A percentile compares a stretch with the other conserved stretches of the same genome.
Conservation (phyloP, 2,329 filamentous ascomycete species). For the Fusarium coffeatum region DNA sequence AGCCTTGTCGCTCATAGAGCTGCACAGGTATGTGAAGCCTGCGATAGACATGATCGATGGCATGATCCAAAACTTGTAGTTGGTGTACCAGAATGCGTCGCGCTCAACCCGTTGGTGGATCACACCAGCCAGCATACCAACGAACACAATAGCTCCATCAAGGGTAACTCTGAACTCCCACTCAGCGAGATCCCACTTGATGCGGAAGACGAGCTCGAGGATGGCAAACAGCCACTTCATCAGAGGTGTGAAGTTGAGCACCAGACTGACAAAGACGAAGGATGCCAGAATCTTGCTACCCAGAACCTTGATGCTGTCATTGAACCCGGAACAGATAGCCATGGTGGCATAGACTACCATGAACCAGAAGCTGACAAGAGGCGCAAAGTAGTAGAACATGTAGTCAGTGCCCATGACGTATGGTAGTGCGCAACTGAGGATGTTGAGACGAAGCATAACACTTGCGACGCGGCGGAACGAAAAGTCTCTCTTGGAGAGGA, state of each 20-base stretch:
- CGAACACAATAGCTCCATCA: conserved; percentile 67
- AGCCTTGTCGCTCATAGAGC: conserved; percentile 13
- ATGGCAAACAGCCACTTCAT: conserved; percentile 43
- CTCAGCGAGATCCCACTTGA: conserved; percentile 61
- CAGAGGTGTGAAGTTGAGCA: conserved; percentile 30
- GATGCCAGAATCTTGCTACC: conserved; percentile 59
- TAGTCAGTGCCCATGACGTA: conserved; percentile 67
- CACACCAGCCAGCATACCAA: conserved; percentile 62
- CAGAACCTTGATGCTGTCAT: conserved; percentile 57
- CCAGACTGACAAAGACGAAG: conserved; percentile 54
- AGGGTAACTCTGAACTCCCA: conserved; percentile 63
- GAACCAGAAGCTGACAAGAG: conserved; percentile 72
- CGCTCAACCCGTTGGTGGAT: conserved; percentile 39
- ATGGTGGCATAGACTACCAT: conserved; percentile 66
- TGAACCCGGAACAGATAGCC: conserved; percentile 54
- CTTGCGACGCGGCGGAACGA: conserved; percentile 63
- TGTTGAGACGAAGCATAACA: conserved; percentile 68
- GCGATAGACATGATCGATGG: conserved; percentile 44
- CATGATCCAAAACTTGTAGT: conserved; percentile 37
- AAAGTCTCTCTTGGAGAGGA: conserved; percentile 67
- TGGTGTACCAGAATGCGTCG: conserved; percentile 33
- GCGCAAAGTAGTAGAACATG: conserved; percentile 67
- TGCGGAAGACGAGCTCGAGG: conserved; percentile 57
- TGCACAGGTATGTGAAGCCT: conserved; percentile 45
- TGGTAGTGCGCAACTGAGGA: conserved; percentile 64